phyloP scores from a whole-genome alignment of 352 stramenopile species.

The Globisporangium okanoganense region DNA sequence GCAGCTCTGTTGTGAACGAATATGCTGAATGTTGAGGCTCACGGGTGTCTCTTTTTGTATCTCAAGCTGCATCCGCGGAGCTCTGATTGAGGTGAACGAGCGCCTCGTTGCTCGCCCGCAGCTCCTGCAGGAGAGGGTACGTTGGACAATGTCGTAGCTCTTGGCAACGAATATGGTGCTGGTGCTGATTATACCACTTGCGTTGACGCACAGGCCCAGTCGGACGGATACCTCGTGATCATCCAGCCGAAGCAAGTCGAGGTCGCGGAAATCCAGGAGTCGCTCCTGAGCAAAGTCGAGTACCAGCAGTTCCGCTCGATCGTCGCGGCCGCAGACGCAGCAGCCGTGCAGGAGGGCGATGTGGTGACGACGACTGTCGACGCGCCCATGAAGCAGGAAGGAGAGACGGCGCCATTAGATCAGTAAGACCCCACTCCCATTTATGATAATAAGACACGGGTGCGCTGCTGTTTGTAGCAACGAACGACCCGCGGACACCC shows the following conservation, averaged over 20 bases:
- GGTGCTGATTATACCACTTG: not conserved
- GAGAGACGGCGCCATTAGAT: conserved; percentile 3
- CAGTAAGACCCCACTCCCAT: conserved; percentile 8
- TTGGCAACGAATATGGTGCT: not conserved
- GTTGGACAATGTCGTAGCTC: not conserved
- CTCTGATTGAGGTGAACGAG: conserved; percentile 80
- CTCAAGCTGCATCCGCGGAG: conserved; percentile 70
- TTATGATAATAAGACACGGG: conserved; percentile 9
- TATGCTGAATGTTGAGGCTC: not conserved
- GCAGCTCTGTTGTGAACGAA: not conserved
- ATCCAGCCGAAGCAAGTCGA: conserved; percentile 80
- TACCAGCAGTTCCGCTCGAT: conserved; percentile 68
- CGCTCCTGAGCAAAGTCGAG: conserved; percentile 72
- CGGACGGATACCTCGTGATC: conserved; percentile 78
- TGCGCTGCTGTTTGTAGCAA: not conserved
- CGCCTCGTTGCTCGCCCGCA: conserved; percentile 46
- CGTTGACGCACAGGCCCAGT: conserved; percentile 34
- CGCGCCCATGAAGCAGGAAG: conserved; percentile 1
- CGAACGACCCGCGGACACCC: conserved; percentile 5
- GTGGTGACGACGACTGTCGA: not conserved
- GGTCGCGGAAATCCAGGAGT: conserved; percentile 77
- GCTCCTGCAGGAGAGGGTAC: conserved; percentile 53
- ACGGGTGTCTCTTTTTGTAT: not conserved
- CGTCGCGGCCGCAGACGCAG: conserved; percentile 8
- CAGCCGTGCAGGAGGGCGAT: not conserved